Evolutionary conservation across 164 flowering plant species (phyloP).

Genomic region (Echeveria elegans): DNA sequence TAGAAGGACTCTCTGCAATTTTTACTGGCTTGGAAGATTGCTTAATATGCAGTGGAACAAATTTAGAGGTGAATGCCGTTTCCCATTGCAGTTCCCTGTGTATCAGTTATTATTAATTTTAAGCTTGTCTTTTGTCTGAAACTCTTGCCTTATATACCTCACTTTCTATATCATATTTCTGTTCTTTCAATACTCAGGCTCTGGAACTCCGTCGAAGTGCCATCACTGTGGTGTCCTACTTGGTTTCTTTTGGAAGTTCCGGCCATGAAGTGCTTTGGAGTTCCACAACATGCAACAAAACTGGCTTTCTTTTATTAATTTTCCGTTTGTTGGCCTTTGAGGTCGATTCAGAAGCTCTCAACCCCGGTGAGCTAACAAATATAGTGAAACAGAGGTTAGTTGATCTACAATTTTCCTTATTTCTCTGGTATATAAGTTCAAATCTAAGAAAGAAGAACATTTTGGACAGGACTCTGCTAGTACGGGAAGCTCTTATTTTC

Average conservation of each 20-base stretch:
- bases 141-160: not conserved
- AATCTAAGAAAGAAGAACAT: not conserved
- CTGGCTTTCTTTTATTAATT: constrained; percentile 49
- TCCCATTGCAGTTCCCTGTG: not conserved
- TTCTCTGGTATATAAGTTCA: not conserved
- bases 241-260: constrained; percentile 67
- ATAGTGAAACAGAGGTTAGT: constrained; percentile 54
- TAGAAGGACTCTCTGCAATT: constrained; percentile 25
- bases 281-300: constrained; percentile 24
- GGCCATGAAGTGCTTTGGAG: constrained; percentile 53
- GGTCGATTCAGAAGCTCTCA: constrained; percentile 41
- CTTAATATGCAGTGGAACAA: constrained; percentile 39
- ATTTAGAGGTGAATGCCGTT: constrained; percentile 36
- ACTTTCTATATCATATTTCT: not conserved
- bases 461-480: constrained; percentile 49
- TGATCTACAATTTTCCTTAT: not conserved
- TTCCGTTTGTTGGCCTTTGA: constrained; percentile 52
- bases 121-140: not conserved
- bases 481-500: constrained; percentile 72
- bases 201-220: constrained; percentile 56
- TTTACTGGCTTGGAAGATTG: constrained; percentile 76
- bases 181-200: constrained; percentile 37
- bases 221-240: constrained; percentile 56
- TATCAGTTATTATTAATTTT: not conserved
- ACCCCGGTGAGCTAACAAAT: constrained; percentile 24